These are phyloP conservation scores for Neohortaea acidophila DNA, from an alignment of 495 filamentous ascomycete species.

Conservation along the genomic window DNA sequence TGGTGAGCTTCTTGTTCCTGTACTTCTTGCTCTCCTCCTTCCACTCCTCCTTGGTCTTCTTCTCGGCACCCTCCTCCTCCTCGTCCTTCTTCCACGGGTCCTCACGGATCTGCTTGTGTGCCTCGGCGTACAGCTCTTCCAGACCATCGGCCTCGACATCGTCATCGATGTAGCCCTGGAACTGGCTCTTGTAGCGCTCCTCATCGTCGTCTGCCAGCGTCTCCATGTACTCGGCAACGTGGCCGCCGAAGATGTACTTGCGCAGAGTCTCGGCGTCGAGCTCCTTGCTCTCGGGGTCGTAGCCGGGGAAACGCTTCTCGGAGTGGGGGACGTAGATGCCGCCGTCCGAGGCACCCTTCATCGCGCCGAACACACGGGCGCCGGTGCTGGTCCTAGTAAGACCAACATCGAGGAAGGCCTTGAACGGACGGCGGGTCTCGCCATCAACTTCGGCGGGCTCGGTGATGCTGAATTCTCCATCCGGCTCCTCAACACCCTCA, in stretches of 20 bases:
- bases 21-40: slow-evolving; percentile 92
- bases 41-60: slow-evolving; percentile 94
- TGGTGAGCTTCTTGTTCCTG: slow-evolving; percentile 57
- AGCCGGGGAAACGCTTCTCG: slow-evolving; percentile 97
- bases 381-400: slow-evolving; percentile 92
- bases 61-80: slow-evolving; percentile 39
- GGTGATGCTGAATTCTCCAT: slow-evolving; percentile 86
- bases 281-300: slow-evolving; percentile 89
- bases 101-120: slow-evolving; percentile 93
- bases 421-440: slow-evolving; percentile 87
- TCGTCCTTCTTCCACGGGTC: slow-evolving; percentile 93
- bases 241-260: slow-evolving; percentile 97
- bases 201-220: slow-evolving; percentile 98
- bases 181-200: slow-evolving; percentile 97
- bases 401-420: slow-evolving; percentile 95
- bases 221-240: slow-evolving; percentile 99
- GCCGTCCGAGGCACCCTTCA: slow-evolving; percentile 99
- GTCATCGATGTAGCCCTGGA: slow-evolving; percentile 91
- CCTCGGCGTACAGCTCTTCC: slow-evolving; percentile 90
- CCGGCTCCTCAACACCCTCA: slow-evolving; percentile 80
- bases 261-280: slow-evolving; percentile 90
- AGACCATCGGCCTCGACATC: slow-evolving; percentile 91
- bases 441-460: slow-evolving; percentile 75
- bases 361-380: slow-evolving; percentile 95
- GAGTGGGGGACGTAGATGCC: slow-evolving; percentile 95